Evolutionary conservation across 306 rosid species (phyloP), one percentile per base, ranked within the genome.

Genomic region (Prunus mongolica): DNA sequence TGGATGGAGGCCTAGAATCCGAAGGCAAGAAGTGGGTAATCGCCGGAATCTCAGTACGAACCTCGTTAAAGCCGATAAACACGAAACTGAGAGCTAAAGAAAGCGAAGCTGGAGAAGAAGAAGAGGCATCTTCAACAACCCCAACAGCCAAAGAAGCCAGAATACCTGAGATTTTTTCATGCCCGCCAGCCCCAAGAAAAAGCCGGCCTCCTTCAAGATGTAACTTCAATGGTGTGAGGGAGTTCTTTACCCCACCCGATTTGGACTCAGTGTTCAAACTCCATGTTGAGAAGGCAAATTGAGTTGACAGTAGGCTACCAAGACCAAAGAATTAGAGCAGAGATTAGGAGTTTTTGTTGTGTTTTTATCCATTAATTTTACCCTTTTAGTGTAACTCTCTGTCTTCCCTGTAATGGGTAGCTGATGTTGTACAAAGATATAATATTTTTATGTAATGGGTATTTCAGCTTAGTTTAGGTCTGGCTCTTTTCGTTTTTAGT

Each of bases 111-210:
- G 78, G 34, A 0, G 87, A 28, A 0, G 96, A 83, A 0, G 93
- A 87, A 1, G 95, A 80, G 44, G 81, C 78, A 1, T 34, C 72
- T 32, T 84, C 93, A 2, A 92, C 94, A 6, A 95, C 99, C 2
- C 99, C 99, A 11, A 96, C 96, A 2, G 89, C 84, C 2, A 91
- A 84, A 69, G 99, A 91, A 46, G 73, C 98, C 0, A 91, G 97
- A 82, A 89, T 96, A 84, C 90, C 96, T 8, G 93, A 86, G 54
- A 91, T 71, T 65, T 49, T 88, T 50, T 32, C 81, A 4, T 92
- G 97, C 75, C 99, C 98, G 5, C 88, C 98, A 52, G 97, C 99
- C 25, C 99, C 99, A 10, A 89, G 96, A 61, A 92, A 91, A 86
- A 82, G 88, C 1, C 79, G 92, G 20, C 87, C 93, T n/a, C 13